Conservation (phyloP, 441 rosid genomes). For the Gossypium laxum region DNA sequence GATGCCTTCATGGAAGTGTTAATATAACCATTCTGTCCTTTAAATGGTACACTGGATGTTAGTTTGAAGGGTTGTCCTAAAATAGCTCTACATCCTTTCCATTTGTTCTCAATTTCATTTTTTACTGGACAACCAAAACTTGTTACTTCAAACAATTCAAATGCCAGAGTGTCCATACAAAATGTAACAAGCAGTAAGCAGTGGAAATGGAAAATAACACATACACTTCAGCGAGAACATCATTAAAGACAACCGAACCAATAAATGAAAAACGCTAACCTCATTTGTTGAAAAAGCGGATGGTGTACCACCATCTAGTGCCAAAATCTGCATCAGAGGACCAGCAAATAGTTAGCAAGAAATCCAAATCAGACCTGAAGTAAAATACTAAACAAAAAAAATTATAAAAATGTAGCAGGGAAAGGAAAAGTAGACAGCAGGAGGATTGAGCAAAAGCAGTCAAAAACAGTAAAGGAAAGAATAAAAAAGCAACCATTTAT, state of each 20-base stretch:
- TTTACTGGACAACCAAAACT: neutral
- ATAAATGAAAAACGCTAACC: slow-evolving; percentile 33
- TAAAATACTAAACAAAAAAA: neutral
- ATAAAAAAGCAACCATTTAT: neutral
- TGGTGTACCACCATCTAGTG: slow-evolving; percentile 26
- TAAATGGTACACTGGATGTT: neutral
- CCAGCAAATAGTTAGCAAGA: slow-evolving; percentile 3
- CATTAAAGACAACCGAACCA: neutral
- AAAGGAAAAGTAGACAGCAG: neutral
- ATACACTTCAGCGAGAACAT: neutral
- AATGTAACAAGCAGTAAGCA: neutral
- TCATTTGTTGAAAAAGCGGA: slow-evolving; percentile 47
- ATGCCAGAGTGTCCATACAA: neutral
- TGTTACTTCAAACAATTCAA: neutral
- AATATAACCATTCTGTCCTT: neutral
- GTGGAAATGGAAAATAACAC: neutral
- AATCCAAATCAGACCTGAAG: neutral
- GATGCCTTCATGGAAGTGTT: neutral
- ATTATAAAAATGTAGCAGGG: neutral
- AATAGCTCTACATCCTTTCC: neutral
- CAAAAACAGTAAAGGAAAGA: neutral
- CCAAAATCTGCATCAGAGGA: slow-evolving; percentile 34
- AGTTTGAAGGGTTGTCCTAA: neutral
- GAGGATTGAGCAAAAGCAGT: neutral
- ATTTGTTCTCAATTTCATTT: neutral